These are phyloP conservation scores for Pseudogymnoascus sp. DNA, from an alignment of 2,329 filamentous ascomycete species.

Conservation along the genomic window DNA sequence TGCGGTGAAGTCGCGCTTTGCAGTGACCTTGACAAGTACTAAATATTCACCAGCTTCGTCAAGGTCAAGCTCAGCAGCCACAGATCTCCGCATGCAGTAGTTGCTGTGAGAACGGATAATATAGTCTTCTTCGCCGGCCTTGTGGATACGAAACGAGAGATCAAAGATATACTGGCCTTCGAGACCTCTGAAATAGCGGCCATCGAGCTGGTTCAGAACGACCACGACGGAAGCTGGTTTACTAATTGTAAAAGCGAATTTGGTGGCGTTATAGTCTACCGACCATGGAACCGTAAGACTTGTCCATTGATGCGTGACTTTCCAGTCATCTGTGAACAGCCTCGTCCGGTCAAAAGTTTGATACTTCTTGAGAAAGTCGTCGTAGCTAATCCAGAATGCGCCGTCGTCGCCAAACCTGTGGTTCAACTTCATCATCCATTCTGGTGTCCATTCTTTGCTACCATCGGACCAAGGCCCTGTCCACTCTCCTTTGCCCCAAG, in stretches of 20 bases:
- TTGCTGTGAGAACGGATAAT: constrained; percentile 53
- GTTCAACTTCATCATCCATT: constrained; percentile 49
- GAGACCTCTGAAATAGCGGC: constrained; percentile 54
- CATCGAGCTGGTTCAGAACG: constrained; percentile 55
- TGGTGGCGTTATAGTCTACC: constrained; percentile 51
- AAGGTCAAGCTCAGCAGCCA: constrained; percentile 50
- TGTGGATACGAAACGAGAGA: constrained; percentile 44
- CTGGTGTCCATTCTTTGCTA: constrained; percentile 54
- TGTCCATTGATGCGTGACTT: constrained; percentile 52
- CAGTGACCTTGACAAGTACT: constrained; percentile 50
- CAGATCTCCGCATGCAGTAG: constrained; percentile 51
- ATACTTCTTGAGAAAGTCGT: constrained; percentile 56
- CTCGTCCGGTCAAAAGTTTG: constrained; percentile 55
- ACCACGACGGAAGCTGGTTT: constrained; percentile 52
- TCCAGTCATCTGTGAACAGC: constrained; percentile 55
- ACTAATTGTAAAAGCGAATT: constrained; percentile 51
- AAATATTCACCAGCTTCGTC: constrained; percentile 51
- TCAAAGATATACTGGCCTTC: constrained; percentile 48
- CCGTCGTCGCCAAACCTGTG: constrained; percentile 56
- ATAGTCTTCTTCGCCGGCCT: constrained; percentile 48
- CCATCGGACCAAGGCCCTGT: constrained; percentile 52
- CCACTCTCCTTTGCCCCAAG: constrained; percentile 56
- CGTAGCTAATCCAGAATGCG: constrained; percentile 57
- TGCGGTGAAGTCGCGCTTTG: constrained; percentile 36
- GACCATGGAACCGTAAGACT: constrained; percentile 57